These are phyloP conservation scores for Theileria luwenshuni DNA, from an alignment of 169 alveolate genomes.

Conservation along the genomic window DNA sequence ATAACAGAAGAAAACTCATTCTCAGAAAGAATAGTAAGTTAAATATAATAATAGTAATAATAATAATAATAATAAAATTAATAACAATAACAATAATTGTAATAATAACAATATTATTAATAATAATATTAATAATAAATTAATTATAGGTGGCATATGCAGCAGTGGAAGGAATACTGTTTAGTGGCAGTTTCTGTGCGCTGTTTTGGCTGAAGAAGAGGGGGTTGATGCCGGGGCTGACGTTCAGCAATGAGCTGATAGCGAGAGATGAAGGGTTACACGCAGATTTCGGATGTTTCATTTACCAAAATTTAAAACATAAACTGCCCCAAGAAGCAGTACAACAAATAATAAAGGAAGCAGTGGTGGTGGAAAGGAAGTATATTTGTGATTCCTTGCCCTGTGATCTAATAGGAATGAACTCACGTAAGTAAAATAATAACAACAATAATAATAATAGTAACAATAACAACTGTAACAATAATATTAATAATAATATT, in stretches of 20 bases:
- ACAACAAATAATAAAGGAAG: slow-evolving; percentile 92
- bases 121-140: background rate
- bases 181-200: slow-evolving; percentile 97
- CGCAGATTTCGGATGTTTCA: slow-evolving; percentile 97
- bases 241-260: slow-evolving; percentile 95
- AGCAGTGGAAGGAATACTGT: slow-evolving; percentile 97
- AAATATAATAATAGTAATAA: background rate
- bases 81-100: background rate
- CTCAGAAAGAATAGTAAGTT: slow-evolving; percentile 93
- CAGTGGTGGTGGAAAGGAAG: slow-evolving; percentile 95
- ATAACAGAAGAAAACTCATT: slow-evolving; percentile 89
- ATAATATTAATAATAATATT: background rate
- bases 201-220: slow-evolving; percentile 98
- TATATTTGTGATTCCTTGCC: slow-evolving; percentile 96
- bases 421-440: slow-evolving; percentile 78
- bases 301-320: slow-evolving; percentile 89
- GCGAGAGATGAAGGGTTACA: slow-evolving; percentile 99
- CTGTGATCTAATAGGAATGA: slow-evolving; percentile 98
- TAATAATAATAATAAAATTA: background rate
- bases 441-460: too few relatives aligned
- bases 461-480: too few relatives aligned
- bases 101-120: background rate
- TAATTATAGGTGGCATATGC: slow-evolving; percentile 83
- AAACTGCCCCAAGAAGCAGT: slow-evolving; percentile 89
- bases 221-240: slow-evolving; percentile 95